phyloP scores from a whole-genome alignment of 164 flowering plant genomes.

The Taxillus chinensis region DNA sequence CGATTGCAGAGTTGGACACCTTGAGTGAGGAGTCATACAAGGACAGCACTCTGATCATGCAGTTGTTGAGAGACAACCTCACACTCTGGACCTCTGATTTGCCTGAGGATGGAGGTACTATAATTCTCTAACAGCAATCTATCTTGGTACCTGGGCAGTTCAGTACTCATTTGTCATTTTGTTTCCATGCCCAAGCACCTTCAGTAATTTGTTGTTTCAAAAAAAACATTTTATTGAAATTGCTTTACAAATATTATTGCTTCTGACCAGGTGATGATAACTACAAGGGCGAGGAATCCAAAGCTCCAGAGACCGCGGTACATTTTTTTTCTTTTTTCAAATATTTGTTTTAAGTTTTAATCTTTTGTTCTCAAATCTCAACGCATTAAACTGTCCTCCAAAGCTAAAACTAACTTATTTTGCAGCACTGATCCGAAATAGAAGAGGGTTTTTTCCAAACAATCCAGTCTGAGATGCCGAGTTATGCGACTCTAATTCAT shows the following conservation, averaged over 20 bases:
- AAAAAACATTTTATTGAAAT: too few species aligned
- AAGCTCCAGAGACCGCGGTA: conserved; percentile 40
- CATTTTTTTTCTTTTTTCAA: not conserved
- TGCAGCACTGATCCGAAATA: not conserved
- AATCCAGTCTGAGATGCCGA: too few species aligned
- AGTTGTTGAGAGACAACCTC: conserved; percentile 83
- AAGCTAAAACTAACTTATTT: not conserved
- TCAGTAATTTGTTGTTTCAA: too few species aligned
- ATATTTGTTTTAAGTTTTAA: not conserved
- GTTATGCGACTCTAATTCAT: too few species aligned
- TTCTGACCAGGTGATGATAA: conserved; percentile 43
- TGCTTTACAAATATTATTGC: too few species aligned
- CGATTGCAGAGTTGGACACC: conserved; percentile 82
- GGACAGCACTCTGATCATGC: conserved; percentile 90
- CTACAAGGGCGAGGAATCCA: conserved; percentile 43
- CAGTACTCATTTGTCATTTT: too few species aligned
- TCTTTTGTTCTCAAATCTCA: not conserved
- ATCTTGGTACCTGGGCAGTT: too few species aligned
- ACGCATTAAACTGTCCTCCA: not conserved
- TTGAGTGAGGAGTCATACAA: conserved; percentile 88
- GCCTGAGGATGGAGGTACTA: conserved; percentile 78
- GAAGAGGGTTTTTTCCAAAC: not conserved
- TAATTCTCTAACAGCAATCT: too few species aligned
- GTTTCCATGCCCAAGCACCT: too few species aligned
- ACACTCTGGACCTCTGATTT: conserved; percentile 93